phyloP scores from a whole-genome alignment of 1,139 yeast genomes.

The Geotrichum histeridarum region DNA sequence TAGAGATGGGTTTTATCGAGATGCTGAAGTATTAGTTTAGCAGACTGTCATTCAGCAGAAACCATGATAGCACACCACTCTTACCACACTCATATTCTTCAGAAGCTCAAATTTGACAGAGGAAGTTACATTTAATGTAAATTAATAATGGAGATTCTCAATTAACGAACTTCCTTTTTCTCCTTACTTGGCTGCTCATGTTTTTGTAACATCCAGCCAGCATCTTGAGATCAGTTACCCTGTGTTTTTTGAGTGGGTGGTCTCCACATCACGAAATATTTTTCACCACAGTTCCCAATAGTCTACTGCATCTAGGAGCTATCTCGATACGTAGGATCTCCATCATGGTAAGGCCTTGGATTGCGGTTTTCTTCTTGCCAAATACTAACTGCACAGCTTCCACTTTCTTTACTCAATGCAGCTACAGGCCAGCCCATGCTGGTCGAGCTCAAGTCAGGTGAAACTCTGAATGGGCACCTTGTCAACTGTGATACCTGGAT shows the following conservation, averaged over 20 bases:
- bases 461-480: conserved; percentile 77
- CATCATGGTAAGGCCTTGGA: no score
- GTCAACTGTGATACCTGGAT: conserved; percentile 91
- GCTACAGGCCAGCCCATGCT: conserved; percentile 85
- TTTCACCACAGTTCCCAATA: not conserved
- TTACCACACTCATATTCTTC: no score
- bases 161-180: no score
- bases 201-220: not conserved
- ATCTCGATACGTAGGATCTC: no score
- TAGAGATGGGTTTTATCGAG: no score
- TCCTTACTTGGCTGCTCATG: no score
- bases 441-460: conserved; percentile 91
- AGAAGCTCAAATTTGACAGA: no score
- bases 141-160: no score
- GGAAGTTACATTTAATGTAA: no score
- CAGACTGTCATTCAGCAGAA: no score
- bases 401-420: conserved; percentile 81
- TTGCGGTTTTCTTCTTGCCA: conserved; percentile 2
- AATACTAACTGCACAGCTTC: conserved; percentile 48
- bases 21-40: no score
- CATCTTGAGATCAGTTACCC: not conserved
- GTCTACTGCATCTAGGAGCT: no score
- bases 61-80: not conserved
- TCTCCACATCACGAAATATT: not conserved
- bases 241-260: not conserved